Conservation (phyloP, 1,284 basidiomycete genomes). For the Pascua guehoae region DNA sequence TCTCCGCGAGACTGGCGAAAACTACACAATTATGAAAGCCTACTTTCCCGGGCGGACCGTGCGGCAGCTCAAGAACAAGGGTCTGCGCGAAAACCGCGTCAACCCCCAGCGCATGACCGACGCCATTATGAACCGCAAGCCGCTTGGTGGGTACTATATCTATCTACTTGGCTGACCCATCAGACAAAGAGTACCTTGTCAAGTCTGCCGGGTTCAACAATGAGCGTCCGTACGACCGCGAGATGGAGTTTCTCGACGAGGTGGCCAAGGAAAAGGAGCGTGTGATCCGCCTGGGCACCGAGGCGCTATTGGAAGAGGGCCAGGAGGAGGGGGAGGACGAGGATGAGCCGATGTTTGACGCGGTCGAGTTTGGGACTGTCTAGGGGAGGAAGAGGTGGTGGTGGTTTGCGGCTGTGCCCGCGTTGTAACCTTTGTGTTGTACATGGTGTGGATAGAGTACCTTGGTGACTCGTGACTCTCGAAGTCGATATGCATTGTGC, state of each 20-base stretch:
- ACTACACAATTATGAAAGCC: slow-evolving; percentile 40
- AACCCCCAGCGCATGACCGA: slow-evolving; percentile 37
- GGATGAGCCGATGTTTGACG: neutral
- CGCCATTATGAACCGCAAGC: slow-evolving; percentile 33
- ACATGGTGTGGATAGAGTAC: too few relatives aligned
- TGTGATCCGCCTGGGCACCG: slow-evolving; percentile 3
- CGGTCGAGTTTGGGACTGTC: neutral
- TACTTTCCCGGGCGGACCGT: slow-evolving; percentile 40
- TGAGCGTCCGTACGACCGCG: slow-evolving; percentile 25
- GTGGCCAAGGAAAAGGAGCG: slow-evolving; percentile 27
- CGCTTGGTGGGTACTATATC: slow-evolving; percentile 23
- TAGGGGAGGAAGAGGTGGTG: too few relatives aligned
- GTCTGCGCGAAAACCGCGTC: slow-evolving; percentile 29
- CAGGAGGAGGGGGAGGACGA: slow-evolving; percentile 8
- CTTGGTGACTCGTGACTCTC: too few relatives aligned
- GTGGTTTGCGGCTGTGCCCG: too few relatives aligned
- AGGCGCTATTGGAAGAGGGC: neutral
- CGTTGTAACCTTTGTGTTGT: too few relatives aligned
- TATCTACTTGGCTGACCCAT: neutral
- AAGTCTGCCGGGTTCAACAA: slow-evolving; percentile 37
- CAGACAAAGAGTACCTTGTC: slow-evolving; percentile 33
- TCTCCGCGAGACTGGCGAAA: slow-evolving; percentile 40
- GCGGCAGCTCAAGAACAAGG: slow-evolving; percentile 38
- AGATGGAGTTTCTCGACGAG: slow-evolving; percentile 30
- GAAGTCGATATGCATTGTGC: too few relatives aligned